Evolutionary conservation across 2,329 filamentous ascomycete genomes (phyloP).

Genomic region (Aspergillus proliferans): DNA sequence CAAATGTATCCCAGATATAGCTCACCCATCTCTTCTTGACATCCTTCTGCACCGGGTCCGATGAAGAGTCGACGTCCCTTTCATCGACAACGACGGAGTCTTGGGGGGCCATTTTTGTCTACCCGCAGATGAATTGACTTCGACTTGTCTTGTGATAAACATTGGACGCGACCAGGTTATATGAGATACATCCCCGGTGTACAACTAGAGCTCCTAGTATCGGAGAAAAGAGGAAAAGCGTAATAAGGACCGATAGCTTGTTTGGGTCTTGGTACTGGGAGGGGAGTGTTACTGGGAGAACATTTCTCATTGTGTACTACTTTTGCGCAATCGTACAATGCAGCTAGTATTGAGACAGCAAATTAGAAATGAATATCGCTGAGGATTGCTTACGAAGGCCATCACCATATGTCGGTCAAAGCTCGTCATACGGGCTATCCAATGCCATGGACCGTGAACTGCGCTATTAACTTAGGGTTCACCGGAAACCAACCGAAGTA

Average conservation of each 20-base stretch:
- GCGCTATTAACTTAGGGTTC: too few species aligned
- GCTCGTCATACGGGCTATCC: not conserved
- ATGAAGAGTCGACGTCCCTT: conserved; percentile 4
- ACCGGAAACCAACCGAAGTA: too few species aligned
- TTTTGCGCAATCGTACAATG: not conserved
- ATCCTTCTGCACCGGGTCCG: conserved; percentile 15
- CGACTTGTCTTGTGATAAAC: too few species aligned
- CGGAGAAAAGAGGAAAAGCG: too few species aligned
- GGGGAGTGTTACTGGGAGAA: too few species aligned
- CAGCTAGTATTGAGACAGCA: not conserved
- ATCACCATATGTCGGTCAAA: not conserved
- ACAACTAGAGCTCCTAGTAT: too few species aligned
- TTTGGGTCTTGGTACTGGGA: not conserved
- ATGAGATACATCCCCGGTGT: too few species aligned
- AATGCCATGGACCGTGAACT: not conserved
- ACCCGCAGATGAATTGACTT: too few species aligned
- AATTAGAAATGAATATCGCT: not conserved
- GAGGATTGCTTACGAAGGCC: not conserved
- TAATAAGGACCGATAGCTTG: not conserved
- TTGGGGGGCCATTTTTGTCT: conserved; percentile 13
- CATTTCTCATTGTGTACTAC: not conserved
- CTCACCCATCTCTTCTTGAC: conserved; percentile 41
- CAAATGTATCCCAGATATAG: conserved; percentile 50
- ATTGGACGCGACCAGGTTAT: too few species aligned
- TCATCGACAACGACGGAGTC: conserved; percentile 8